Evolutionary conservation across 148 eudicot species (phyloP).

Genomic region (Agrostemma githago): DNA sequence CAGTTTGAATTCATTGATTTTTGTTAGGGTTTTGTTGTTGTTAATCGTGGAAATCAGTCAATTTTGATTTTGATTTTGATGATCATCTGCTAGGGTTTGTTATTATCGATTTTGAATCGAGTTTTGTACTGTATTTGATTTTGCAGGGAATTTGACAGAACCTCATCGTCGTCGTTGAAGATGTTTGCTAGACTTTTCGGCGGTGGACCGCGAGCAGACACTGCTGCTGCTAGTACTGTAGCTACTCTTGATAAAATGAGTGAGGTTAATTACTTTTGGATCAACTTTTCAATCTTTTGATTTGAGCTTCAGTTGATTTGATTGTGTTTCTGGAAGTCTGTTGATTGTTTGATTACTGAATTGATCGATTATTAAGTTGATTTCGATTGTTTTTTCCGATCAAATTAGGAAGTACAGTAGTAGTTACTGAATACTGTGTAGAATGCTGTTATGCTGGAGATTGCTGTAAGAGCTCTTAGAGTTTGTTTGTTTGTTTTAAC

Average conservation of each 20-base stretch:
- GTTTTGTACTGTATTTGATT: neutral
- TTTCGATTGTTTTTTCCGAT: neutral
- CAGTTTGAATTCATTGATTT: neutral
- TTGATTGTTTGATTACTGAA: neutral
- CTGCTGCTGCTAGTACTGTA: constrained; percentile 20
- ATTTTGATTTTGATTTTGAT: neutral
- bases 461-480: neutral
- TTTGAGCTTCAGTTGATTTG: neutral
- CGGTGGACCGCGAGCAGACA: constrained; percentile 20
- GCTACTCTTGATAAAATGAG: constrained; percentile 28
- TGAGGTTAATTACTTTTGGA: constrained; percentile 20
- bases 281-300: neutral
- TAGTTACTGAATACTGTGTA: neutral
- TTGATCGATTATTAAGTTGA: neutral
- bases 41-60: neutral
- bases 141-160: constrained; percentile 1
- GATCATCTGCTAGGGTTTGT: neutral
- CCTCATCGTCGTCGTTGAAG: constrained; percentile 9
- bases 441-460: too few relatives aligned
- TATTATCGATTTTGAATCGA: neutral
- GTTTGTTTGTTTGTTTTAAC: too few relatives aligned
- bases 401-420: too few relatives aligned
- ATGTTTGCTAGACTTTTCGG: constrained; percentile 31
- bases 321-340: neutral
- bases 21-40: neutral